These are phyloP conservation scores for Solanum neorickii DNA, from an alignment of 257 asterid genomes.

Conservation along the genomic window DNA sequence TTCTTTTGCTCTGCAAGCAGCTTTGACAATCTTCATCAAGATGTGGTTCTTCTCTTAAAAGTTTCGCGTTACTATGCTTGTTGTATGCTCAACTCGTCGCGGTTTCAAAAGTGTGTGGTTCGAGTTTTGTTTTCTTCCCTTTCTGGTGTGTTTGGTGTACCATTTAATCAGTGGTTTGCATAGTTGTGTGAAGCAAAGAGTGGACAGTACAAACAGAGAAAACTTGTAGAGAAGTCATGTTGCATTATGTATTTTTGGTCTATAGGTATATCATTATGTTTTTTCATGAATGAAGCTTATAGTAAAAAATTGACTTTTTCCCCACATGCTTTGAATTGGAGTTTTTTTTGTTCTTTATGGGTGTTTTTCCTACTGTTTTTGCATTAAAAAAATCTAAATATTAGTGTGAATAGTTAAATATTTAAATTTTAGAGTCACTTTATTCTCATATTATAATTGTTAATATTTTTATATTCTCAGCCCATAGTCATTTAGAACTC, in stretches of 20 bases:
- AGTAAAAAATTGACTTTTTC: background rate
- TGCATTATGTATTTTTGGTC: background rate
- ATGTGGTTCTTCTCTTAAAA: slow-evolving; percentile 61
- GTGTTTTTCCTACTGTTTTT: background rate
- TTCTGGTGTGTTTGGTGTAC: background rate
- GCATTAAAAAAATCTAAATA: background rate
- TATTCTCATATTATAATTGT: background rate
- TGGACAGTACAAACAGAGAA: background rate
- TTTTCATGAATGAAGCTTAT: background rate
- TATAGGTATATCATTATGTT: background rate
- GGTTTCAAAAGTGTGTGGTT: background rate
- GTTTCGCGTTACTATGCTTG: background rate
- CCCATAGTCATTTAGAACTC: background rate
- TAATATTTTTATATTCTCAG: background rate
- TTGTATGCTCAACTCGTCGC: background rate
- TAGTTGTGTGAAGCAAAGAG: background rate
- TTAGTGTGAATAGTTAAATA: background rate
- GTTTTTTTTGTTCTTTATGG: too few species aligned
- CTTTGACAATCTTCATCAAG: slow-evolving; percentile 82
- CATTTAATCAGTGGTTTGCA: background rate
- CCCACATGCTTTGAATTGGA: background rate
- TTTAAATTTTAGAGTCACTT: background rate
- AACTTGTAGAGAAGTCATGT: background rate
- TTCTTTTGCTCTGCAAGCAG: slow-evolving; percentile 80
- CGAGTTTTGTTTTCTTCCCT: background rate